phyloP scores from a whole-genome alignment of 306 rosid species.

The Ziziphus jujuba region DNA sequence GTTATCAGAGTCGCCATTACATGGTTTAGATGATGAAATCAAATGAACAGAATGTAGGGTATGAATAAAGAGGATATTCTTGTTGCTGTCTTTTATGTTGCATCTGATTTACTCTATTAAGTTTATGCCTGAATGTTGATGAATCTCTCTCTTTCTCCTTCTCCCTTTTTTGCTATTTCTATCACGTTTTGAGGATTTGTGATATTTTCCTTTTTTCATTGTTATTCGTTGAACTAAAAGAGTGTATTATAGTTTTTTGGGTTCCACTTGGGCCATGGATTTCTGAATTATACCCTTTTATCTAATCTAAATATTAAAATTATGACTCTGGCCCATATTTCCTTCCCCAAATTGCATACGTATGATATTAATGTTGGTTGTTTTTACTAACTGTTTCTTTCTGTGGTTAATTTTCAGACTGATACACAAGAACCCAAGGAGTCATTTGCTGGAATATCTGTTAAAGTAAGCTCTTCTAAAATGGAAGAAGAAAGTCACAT shows the following conservation, averaged over 20 bases:
- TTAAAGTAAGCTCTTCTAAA: constrained; percentile 44
- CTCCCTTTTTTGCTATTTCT: not conserved
- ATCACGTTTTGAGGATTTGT: not conserved
- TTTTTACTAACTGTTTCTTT: constrained; percentile 24
- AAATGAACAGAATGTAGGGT: too few relatives aligned
- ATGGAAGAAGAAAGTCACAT: constrained; percentile 39
- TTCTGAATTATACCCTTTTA: not conserved
- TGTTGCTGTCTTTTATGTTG: too few relatives aligned
- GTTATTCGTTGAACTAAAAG: not conserved
- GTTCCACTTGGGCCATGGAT: not conserved
- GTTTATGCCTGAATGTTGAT: not conserved
- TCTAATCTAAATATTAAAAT: not conserved
- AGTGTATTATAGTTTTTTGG: not conserved
- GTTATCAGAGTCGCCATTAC: too few relatives aligned
- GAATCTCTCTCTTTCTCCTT: not conserved
- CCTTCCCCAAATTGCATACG: not conserved
- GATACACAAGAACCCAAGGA: constrained; percentile 46
- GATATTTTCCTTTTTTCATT: not conserved
- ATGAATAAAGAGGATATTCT: too few relatives aligned
- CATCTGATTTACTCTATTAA: too few relatives aligned
- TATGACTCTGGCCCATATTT: not conserved
- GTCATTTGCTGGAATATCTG: constrained; percentile 34
- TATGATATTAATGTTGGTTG: constrained; percentile 1
- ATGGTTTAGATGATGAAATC: too few relatives aligned
- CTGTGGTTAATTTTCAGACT: constrained; percentile 38